These are phyloP conservation scores for Aureobasidium sp. DNA, from an alignment of 2,329 filamentous ascomycete species.

Conservation along the genomic window DNA sequence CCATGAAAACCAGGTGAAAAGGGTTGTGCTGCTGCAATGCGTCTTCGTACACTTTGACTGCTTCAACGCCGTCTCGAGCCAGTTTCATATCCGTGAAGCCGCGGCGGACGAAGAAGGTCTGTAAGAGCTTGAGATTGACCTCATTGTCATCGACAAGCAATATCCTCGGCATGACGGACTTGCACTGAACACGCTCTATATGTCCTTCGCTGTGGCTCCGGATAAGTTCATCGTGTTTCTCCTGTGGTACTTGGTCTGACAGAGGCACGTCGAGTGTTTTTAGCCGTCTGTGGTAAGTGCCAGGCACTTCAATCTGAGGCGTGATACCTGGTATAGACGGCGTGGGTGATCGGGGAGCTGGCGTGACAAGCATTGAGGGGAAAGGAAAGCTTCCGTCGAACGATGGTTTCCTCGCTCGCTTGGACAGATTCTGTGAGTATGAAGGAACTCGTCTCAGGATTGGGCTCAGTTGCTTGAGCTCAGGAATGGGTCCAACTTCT, in stretches of 20 bases:
- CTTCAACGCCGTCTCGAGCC: slow-evolving; percentile 6
- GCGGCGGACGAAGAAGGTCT: slow-evolving; percentile 11
- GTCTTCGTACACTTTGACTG: slow-evolving; percentile 1
- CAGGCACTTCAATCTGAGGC: background rate
- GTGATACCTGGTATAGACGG: background rate
- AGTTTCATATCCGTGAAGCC: background rate
- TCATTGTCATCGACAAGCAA: slow-evolving; percentile 20
- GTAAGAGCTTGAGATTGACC: slow-evolving; percentile 17
- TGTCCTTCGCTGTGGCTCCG: slow-evolving; percentile 1
- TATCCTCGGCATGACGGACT: slow-evolving; percentile 1
- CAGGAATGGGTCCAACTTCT: background rate
- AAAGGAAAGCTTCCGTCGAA: background rate
- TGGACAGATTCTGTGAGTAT: background rate
- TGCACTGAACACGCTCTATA: background rate
- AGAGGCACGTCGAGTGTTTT: background rate
- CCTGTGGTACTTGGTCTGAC: background rate
- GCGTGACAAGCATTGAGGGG: background rate
- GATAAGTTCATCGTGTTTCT: background rate
- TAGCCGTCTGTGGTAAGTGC: background rate
- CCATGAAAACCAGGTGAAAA: slow-evolving; percentile 11
- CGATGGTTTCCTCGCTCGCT: background rate
- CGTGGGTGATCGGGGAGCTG: background rate
- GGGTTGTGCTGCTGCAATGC: background rate
- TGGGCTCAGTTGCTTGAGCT: background rate
- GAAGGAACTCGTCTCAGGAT: background rate